These are phyloP conservation scores for Anastatica hierochuntica DNA, from an alignment of 345 rosid genomes.

Conservation along the genomic window DNA sequence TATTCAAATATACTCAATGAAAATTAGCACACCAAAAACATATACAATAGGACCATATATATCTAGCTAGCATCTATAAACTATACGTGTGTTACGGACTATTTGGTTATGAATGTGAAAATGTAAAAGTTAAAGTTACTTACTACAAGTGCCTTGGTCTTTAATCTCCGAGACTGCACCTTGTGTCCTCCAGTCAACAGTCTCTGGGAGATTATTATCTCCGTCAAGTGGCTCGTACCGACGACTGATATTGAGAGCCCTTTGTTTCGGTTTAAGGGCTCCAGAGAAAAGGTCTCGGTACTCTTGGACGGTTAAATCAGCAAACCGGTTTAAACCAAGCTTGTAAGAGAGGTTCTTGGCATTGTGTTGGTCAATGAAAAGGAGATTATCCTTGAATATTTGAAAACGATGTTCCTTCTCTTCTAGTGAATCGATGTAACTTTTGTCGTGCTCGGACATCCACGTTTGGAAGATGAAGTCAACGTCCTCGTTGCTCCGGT, in stretches of 20 bases:
- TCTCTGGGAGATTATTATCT: conserved; percentile 46
- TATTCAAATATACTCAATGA: no score
- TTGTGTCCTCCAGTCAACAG: conserved; percentile 59
- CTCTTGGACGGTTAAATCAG: conserved; percentile 84
- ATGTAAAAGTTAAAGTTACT: conserved; percentile 15
- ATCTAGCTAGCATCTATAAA: no score
- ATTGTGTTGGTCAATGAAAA: conserved; percentile 71
- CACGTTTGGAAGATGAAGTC: conserved; percentile 49
- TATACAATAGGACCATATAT: no score
- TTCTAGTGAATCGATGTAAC: conserved; percentile 43
- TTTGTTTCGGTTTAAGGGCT: conserved; percentile 25
- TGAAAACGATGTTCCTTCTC: conserved; percentile 61
- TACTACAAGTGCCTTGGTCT: conserved; percentile 70
- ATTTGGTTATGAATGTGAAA: background rate
- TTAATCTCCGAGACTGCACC: conserved; percentile 69
- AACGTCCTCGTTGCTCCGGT: conserved; percentile 51
- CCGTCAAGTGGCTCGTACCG: conserved; percentile 40
- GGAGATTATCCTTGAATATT: conserved; percentile 66
- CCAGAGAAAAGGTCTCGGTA: conserved; percentile 41
- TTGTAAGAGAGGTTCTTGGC: conserved; percentile 39
- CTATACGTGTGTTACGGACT: no score
- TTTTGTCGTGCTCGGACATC: conserved; percentile 57
- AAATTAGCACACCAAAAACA: no score
- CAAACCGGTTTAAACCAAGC: conserved; percentile 73
- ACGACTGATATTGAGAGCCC: conserved; percentile 26